Evolutionary conservation across 768 basidiomycete genomes (phyloP).

Genomic region (Clitopilus passeckerianus): DNA sequence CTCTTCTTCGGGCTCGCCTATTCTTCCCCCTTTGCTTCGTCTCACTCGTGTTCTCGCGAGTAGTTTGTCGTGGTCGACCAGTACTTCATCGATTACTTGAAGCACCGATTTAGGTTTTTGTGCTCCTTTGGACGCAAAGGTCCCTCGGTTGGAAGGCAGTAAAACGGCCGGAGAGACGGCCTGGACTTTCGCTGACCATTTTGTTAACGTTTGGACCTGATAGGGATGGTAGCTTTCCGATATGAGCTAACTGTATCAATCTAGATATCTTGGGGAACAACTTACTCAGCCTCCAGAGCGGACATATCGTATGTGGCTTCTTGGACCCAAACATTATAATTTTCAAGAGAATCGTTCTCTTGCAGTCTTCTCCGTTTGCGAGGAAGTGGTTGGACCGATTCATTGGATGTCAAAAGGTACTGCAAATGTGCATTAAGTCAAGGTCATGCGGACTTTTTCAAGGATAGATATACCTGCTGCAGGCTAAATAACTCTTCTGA

Average conservation of each 20-base stretch:
- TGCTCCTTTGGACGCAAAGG: slow-evolving; percentile 55
- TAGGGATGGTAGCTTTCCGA: slow-evolving; percentile 54
- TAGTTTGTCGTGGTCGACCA: slow-evolving; percentile 52
- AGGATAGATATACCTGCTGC: slow-evolving; percentile 48
- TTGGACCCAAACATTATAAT: slow-evolving; percentile 31
- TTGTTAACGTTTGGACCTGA: slow-evolving; percentile 72
- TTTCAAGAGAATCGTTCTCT: slow-evolving; percentile 19
- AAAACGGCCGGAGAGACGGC: slow-evolving; percentile 82
- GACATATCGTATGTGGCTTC: slow-evolving; percentile 36
- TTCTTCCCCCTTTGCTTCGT: slow-evolving; percentile 41
- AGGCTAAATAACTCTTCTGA: slow-evolving; percentile 65
- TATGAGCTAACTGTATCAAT: neutral
- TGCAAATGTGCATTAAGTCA: slow-evolving; percentile 20
- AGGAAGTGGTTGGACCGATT: slow-evolving; percentile 41
- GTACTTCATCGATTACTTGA: slow-evolving; percentile 73
- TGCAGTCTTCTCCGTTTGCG: slow-evolving; percentile 53
- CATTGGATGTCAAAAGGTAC: slow-evolving; percentile 43
- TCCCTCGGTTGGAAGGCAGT: slow-evolving; percentile 62
- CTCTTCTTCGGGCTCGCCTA: slow-evolving; percentile 29
- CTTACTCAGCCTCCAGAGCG: slow-evolving; percentile 51
- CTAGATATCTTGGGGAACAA: slow-evolving; percentile 4
- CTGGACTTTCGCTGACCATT: slow-evolving; percentile 96
- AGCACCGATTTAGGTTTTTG: slow-evolving; percentile 60
- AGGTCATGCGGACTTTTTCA: neutral
- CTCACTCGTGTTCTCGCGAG: slow-evolving; percentile 59